These are phyloP conservation scores for Piper betle DNA, from an alignment of 164 flowering plant genomes.

Conservation along the genomic window DNA sequence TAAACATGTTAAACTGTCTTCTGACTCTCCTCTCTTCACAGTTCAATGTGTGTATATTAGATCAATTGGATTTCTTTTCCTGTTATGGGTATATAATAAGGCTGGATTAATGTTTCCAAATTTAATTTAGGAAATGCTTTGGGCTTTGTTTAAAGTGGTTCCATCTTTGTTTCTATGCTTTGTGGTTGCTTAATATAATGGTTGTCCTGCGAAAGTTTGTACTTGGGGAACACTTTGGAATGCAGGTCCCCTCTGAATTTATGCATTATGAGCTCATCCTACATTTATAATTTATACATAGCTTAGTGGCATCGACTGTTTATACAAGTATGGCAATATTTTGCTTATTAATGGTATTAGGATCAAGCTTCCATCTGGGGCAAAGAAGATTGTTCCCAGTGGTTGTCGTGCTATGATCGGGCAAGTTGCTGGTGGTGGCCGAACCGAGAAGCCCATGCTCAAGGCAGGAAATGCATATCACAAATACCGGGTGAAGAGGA, in stretches of 20 bases:
- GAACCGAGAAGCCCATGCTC: conserved; percentile 14
- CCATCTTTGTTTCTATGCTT: too few relatives aligned
- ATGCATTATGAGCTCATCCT: background rate
- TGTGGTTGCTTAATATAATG: too few relatives aligned
- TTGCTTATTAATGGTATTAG: background rate
- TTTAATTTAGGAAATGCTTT: too few relatives aligned
- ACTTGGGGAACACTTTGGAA: background rate
- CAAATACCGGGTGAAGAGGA: conserved; percentile 14
- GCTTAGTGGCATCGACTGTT: background rate
- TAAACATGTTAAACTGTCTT: too few relatives aligned
- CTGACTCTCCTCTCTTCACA: too few relatives aligned
- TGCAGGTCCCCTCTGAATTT: background rate
- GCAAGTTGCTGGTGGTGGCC: conserved; percentile 16
- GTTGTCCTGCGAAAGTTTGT: too few relatives aligned
- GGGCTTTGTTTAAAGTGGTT: too few relatives aligned
- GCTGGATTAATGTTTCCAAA: too few relatives aligned
- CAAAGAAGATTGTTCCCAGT: conserved; percentile 36
- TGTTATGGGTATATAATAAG: too few relatives aligned
- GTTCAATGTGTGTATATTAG: too few relatives aligned
- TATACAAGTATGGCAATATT: background rate
- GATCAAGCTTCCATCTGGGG: conserved; percentile 13
- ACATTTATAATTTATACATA: background rate
- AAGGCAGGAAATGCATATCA: conserved; percentile 16
- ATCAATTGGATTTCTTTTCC: too few relatives aligned
- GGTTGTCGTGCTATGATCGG: conserved; percentile 14